phyloP scores from a whole-genome alignment of 2,329 filamentous ascomycete species.

The Exophiala dermatitidis region DNA sequence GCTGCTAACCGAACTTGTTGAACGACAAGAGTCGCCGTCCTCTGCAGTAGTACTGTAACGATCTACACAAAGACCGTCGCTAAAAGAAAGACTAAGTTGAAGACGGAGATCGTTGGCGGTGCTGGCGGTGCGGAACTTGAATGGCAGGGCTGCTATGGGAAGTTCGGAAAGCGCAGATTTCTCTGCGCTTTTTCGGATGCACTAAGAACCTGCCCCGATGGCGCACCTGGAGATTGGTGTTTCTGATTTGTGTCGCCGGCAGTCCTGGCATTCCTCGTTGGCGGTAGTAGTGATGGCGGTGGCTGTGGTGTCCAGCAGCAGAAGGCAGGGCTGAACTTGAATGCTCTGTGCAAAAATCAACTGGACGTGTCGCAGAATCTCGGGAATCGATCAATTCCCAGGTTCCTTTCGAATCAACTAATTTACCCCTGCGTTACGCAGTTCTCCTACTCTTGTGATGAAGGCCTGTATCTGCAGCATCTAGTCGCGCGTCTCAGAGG shows the following conservation, averaged over 20 bases:
- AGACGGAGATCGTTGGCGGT: too few relatives aligned
- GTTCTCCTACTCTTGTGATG: not conserved
- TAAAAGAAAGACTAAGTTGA: too few relatives aligned
- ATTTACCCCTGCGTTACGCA: conserved; percentile 7
- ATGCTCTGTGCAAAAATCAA: not conserved
- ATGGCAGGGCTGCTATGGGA: not conserved
- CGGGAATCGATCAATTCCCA: not conserved
- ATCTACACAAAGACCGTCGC: too few relatives aligned
- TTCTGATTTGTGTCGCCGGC: conserved; percentile 18
- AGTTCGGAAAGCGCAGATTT: conserved; percentile 2
- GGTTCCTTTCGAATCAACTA: not conserved
- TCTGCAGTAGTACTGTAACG: too few relatives aligned
- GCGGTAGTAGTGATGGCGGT: not conserved
- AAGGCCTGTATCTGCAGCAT: not conserved
- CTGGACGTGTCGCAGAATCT: not conserved
- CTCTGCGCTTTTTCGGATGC: not conserved
- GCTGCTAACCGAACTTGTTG: too few relatives aligned
- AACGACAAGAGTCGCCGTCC: too few relatives aligned
- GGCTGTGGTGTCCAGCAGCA: not conserved
- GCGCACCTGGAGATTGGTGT: conserved; percentile 17
- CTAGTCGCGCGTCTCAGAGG: conserved; percentile 12
- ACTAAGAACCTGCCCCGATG: conserved; percentile 6
- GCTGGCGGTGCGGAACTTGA: too few relatives aligned
- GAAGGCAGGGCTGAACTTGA: not conserved
- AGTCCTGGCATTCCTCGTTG: conserved; percentile 1